Evolutionary conservation across 345 rosid species (phyloP), one percentile per base, ranked within the genome.

Genomic region (Salix brachista): DNA sequence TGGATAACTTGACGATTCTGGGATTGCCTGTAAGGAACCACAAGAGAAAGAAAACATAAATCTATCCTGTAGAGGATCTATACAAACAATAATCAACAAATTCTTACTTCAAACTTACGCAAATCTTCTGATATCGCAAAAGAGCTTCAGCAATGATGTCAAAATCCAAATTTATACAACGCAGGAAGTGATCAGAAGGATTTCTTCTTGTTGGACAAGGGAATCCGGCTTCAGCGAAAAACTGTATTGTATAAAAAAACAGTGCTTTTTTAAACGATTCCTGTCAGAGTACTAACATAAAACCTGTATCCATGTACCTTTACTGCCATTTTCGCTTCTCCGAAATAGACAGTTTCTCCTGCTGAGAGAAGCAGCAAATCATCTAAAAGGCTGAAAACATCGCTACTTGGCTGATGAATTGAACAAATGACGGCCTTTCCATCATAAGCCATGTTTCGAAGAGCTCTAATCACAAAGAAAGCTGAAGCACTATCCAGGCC

Each of bases 161-260:
- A 52, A 91, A 89, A 69, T 87, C 95, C 1, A 91, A 85, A 86
- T 86, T 88, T 41, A 88, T 85, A 75, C 90, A 88, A n/a, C 87
- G 81, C 44, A 91, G 83, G 78, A 88, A 91, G 79, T 91, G 95
- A 75, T 91, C 95, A 0, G 91, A 88, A 78, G 91, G 91, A 79
- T 88, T 91, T 79, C 93, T 88, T 74, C 85, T 87, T 58, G 69
- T 77, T 23, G 95, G 95, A 78, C 95, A 91, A 16, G 90, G 90
- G 46, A 89, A 89, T 58, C 93, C 93, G 2, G 88, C 88, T 70
- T 91, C 89, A 12, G 89, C 88, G 66, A 89, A 91, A 84, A 91
- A 91, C 95, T 87, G 84, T 48, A 42, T 11, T 10, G 4, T 42
- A 41, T 42, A 42, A 42, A 36, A 13, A 42, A 10, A 0, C 14